These are phyloP conservation scores for Starmera caribaea DNA, from an alignment of 805 yeast genomes.

Conservation along the genomic window DNA sequence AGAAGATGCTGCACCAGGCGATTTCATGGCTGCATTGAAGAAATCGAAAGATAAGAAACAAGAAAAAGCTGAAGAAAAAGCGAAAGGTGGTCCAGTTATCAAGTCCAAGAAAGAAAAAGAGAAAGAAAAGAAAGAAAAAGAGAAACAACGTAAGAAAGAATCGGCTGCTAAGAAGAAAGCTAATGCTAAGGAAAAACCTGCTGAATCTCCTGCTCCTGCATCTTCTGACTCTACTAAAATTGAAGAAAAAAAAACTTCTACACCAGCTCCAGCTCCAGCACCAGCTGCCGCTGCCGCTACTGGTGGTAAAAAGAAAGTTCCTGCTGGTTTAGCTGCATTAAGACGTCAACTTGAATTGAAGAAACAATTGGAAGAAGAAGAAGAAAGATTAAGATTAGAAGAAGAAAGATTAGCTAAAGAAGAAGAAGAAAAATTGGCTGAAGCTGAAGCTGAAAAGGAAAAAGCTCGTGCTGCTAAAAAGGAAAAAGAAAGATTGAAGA, in stretches of 20 bases:
- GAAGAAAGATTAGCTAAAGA: conserved; percentile 43
- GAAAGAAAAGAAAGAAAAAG: conserved; percentile 89
- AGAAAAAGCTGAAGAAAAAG: conserved; percentile 53
- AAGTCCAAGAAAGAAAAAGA: conserved; percentile 92
- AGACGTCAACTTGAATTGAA: conserved; percentile 82
- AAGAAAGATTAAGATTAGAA: conserved; percentile 62
- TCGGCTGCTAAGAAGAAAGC: conserved; percentile 80
- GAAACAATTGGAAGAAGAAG: conserved; percentile 83
- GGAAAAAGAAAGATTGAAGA: conserved; percentile 80
- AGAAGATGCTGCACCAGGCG: conserved; percentile 43
- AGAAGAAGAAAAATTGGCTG: conserved; percentile 39
- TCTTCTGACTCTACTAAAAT: background rate
- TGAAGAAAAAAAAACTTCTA: conserved; percentile 10
- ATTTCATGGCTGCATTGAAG: conserved; percentile 77
- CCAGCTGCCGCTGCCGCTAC: conserved; percentile 29
- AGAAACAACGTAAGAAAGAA: conserved; percentile 85
- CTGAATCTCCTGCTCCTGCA: conserved; percentile 5
- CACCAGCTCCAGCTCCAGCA: conserved; percentile 27
- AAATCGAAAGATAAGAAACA: conserved; percentile 69
- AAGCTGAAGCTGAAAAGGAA: conserved; percentile 39
- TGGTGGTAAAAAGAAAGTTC: conserved; percentile 63
- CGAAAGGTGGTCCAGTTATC: conserved; percentile 52
- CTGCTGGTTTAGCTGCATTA: conserved; percentile 87
- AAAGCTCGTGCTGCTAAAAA: conserved; percentile 56
- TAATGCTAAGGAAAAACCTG: conserved; percentile 40